Conservation (phyloP, 805 yeast genomes). For the Ogataea corticis region DNA sequence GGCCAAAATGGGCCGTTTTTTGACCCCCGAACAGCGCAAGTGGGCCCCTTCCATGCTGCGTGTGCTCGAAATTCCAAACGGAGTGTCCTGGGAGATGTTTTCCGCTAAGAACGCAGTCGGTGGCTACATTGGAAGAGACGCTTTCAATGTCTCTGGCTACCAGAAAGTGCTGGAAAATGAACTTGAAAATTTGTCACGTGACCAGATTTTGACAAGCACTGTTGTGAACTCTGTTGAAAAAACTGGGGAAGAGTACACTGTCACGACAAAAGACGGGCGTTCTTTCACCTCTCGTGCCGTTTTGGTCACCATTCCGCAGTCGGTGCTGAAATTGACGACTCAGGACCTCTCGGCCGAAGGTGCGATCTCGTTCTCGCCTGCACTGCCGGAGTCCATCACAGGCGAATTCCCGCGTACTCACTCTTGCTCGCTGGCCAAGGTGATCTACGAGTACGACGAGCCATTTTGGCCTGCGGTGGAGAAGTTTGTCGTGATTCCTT, state of each 20-base stretch:
- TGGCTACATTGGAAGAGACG: conserved; percentile 35
- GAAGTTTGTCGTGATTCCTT: conserved; percentile 31
- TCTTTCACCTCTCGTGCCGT: conserved; percentile 34
- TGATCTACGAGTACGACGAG: conserved; percentile 44
- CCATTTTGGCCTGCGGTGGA: conserved; percentile 44
- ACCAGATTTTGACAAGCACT: conserved; percentile 19
- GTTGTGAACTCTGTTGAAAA: conserved; percentile 17
- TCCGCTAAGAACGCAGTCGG: conserved; percentile 28
- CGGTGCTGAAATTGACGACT: conserved; percentile 40
- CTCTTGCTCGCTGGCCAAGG: conserved; percentile 44
- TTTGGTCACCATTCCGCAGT: conserved; percentile 52
- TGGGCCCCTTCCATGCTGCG: conserved; percentile 32
- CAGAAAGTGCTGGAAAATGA: conserved; percentile 30
- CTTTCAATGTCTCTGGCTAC: conserved; percentile 31
- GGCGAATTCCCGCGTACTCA: conserved; percentile 33
- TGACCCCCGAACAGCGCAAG: conserved; percentile 28
- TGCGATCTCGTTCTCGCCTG: conserved; percentile 35
- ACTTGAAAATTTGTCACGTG: conserved; percentile 26
- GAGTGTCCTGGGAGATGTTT: conserved; percentile 32
- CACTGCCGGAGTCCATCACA: conserved; percentile 36
- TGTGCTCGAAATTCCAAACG: conserved; percentile 31
- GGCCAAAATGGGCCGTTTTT: conserved; percentile 14
- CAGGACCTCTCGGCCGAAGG: conserved; percentile 26
- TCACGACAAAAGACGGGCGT: conserved; percentile 21
- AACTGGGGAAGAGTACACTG: conserved; percentile 12